Evolutionary conservation across 495 filamentous ascomycete species (phyloP).

Genomic region (Chaetomium tenue): DNA sequence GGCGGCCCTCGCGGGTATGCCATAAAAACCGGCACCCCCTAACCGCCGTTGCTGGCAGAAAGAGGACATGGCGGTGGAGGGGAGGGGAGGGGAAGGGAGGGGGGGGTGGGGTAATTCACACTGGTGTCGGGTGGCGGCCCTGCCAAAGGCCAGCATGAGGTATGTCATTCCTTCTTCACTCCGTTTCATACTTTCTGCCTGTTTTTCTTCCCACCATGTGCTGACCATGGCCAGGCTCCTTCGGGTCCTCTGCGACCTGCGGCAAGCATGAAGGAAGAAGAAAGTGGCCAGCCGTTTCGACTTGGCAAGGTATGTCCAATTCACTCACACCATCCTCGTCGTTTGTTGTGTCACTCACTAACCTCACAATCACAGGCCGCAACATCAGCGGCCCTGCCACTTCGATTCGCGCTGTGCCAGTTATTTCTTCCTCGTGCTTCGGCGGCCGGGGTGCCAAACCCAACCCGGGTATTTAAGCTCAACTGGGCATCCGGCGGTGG

Average conservation of each 20-base stretch:
- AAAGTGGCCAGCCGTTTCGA: neutral
- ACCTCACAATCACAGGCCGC: neutral
- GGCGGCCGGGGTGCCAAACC: slow-evolving; percentile 69
- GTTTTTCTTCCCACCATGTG: neutral
- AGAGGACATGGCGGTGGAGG: neutral
- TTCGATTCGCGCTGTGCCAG: neutral
- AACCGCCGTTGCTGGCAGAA: neutral
- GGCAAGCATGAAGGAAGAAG: neutral
- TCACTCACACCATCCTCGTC: neutral
- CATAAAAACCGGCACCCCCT: neutral
- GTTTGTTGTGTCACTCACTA: neutral
- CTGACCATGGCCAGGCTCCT: neutral
- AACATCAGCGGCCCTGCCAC: neutral
- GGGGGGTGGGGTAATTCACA: neutral
- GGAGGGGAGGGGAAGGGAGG: neutral
- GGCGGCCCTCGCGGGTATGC: slow-evolving; percentile 3
- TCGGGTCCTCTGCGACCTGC: no score
- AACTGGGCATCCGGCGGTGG: slow-evolving; percentile 99
- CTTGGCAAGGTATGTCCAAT: neutral
- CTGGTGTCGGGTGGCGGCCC: neutral
- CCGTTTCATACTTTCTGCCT: neutral
- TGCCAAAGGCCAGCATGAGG: neutral
- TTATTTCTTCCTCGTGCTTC: no score
- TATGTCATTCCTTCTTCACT: neutral
- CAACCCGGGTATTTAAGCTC: slow-evolving; percentile 91